phyloP scores from a whole-genome alignment of 805 yeast species.

The Candida piceae region DNA sequence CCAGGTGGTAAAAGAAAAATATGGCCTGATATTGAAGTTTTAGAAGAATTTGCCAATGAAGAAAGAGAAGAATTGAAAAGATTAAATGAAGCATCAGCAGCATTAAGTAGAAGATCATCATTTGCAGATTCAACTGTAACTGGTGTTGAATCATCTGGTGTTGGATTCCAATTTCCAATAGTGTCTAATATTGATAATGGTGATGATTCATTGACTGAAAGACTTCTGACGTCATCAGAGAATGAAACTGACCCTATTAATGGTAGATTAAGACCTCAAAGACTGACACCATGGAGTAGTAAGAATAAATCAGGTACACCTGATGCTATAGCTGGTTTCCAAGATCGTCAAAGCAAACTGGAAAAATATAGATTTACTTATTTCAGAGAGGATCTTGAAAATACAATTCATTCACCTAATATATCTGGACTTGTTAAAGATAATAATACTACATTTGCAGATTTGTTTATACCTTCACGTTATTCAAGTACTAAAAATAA shows the following conservation, averaged over 20 bases:
- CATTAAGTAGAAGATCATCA: constrained; percentile 22
- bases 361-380: constrained; percentile 79
- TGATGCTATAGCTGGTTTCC: constrained; percentile 12
- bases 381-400: constrained; percentile 81
- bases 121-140: constrained; percentile 1
- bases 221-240: constrained; percentile 30
- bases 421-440: constrained; percentile 70
- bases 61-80: constrained; percentile 43
- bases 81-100: constrained; percentile 22
- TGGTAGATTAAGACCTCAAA: constrained; percentile 72
- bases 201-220: constrained; percentile 15
- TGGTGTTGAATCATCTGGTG: constrained; percentile 19
- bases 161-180: constrained; percentile 37
- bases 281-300: constrained; percentile 69
- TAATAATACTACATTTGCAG: constrained; percentile 51
- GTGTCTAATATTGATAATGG: constrained; percentile 27
- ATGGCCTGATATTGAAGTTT: constrained; percentile 83
- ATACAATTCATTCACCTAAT: constrained; percentile 87
- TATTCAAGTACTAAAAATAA: constrained; percentile 16
- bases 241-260: constrained; percentile 52
- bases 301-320: constrained; percentile 21
- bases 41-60: constrained; percentile 72
- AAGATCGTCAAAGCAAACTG: constrained; percentile 17
- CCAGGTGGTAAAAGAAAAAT: constrained; percentile 30
- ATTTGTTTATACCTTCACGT: constrained; percentile 50